Evolutionary conservation across 2,329 filamentous ascomycete species (phyloP).

Genomic region (Botrytis deweyae): DNA sequence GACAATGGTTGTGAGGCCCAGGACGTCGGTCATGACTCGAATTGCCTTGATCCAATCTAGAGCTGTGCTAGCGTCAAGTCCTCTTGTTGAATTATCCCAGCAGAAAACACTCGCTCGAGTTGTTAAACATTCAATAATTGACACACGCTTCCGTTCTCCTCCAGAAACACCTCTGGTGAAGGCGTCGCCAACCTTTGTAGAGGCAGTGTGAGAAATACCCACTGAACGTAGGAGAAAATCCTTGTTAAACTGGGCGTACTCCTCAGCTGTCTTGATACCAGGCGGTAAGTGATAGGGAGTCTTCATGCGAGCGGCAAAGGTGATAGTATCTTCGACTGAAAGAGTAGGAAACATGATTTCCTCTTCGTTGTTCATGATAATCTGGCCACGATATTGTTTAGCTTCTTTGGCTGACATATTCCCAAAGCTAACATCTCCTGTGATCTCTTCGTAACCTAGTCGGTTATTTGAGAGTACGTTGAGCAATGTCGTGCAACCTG

Average conservation of each 20-base stretch:
- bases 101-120: slow-evolving; percentile 59
- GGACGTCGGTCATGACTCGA: slow-evolving; percentile 61
- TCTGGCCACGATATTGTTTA: not conserved
- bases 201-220: not conserved
- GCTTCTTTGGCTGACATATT: not conserved
- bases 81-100: slow-evolving; percentile 75
- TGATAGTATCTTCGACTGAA: not conserved
- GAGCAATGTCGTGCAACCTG: not conserved
- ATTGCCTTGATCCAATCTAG: slow-evolving; percentile 48
- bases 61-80: slow-evolving; percentile 74
- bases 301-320: not conserved
- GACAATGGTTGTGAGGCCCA: slow-evolving; percentile 59
- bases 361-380: not conserved
- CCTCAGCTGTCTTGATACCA: not conserved
- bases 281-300: not conserved
- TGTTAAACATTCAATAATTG: slow-evolving; percentile 70
- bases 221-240: not conserved
- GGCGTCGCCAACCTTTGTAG: not conserved
- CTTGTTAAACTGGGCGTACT: not conserved
- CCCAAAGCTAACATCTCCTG: not conserved
- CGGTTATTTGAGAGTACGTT: not conserved
- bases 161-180: not conserved
- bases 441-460: not conserved
- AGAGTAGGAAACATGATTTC: not conserved
- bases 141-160: slow-evolving; percentile 73